Percentiles rank a stretch among this genome's conserved stretches.
Conservation (phyloP, 768 basidiomycete genomes). For the Lepiota subincarnata region DNA sequence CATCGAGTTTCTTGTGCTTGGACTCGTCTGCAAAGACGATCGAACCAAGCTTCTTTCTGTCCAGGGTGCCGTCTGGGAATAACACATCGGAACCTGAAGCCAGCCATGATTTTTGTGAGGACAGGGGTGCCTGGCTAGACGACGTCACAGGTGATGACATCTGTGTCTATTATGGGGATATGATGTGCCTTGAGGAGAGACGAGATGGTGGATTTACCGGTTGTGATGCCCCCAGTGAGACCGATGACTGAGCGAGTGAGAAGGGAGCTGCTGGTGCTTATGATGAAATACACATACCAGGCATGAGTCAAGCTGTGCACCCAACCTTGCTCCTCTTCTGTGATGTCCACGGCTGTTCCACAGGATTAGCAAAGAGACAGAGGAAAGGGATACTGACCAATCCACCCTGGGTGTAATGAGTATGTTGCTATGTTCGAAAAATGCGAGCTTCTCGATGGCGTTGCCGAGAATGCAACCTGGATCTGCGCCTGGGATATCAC, state of each 20-base stretch:
- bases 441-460: too few species aligned
- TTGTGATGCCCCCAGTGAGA: constrained; percentile 93
- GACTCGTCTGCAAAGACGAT: constrained; percentile 79
- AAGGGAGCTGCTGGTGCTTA: not conserved
- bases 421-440: too few species aligned
- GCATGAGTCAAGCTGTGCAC: constrained; percentile 1
- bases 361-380: too few species aligned
- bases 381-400: too few species aligned
- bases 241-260: constrained; percentile 69
- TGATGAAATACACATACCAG: not conserved
- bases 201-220: constrained; percentile 94
- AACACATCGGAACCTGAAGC: constrained; percentile 75
- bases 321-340: not conserved
- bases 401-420: too few species aligned
- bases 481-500: too few species aligned
- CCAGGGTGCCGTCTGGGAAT: constrained; percentile 62
- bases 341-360: not conserved
- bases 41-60: constrained; percentile 78
- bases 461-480: too few species aligned
- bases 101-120: constrained; percentile 58
- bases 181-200: constrained; percentile 56
- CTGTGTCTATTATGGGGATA: constrained; percentile 91
- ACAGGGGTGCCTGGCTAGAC: constrained; percentile 80
- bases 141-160: constrained; percentile 80
- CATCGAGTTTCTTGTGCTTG: constrained; percentile 71